Evolutionary conservation across 1,284 basidiomycete genomes (phyloP).

Genomic region (Trichosporon faecale): DNA sequence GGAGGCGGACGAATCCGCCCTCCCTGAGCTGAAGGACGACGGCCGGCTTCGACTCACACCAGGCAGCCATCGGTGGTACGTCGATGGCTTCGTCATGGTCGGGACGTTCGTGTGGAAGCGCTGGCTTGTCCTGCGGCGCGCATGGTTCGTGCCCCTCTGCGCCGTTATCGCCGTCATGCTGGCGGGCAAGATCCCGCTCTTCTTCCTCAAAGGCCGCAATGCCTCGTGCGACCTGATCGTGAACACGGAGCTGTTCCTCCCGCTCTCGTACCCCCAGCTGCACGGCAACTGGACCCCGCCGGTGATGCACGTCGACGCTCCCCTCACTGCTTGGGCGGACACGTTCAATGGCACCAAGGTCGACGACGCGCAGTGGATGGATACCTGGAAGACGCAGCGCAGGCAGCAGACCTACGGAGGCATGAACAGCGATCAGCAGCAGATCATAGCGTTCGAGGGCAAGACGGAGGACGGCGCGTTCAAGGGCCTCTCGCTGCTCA

Average conservation of each 20-base stretch:
- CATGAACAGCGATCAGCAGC: slow-evolving; percentile 9
- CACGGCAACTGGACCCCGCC: slow-evolving; percentile 18
- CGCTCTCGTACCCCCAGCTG: slow-evolving; percentile 28
- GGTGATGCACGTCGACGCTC: not conserved
- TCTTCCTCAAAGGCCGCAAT: slow-evolving; percentile 60
- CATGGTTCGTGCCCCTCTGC: slow-evolving; percentile 66
- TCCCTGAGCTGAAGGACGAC: slow-evolving; percentile 1
- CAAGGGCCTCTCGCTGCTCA: slow-evolving; percentile 62
- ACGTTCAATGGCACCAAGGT: not conserved
- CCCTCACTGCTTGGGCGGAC: not conserved
- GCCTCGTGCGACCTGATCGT: slow-evolving; percentile 55
- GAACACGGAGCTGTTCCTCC: slow-evolving; percentile 14
- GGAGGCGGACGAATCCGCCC: slow-evolving; percentile 1
- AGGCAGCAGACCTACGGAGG: not conserved
- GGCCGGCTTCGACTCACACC: slow-evolving; percentile 10
- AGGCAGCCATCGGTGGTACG: slow-evolving; percentile 7
- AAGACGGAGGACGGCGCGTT: slow-evolving; percentile 51
- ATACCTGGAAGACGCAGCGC: not conserved
- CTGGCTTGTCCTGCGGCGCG: slow-evolving; percentile 61
- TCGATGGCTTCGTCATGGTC: slow-evolving; percentile 8
- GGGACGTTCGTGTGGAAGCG: slow-evolving; percentile 71
- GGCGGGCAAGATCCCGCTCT: slow-evolving; percentile 63
- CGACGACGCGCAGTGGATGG: not conserved
- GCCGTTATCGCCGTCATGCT: slow-evolving; percentile 62
- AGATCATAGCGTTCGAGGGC: slow-evolving; percentile 54